Conservation (phyloP, 345 rosid species). For the Lumnitzera littorea region DNA sequence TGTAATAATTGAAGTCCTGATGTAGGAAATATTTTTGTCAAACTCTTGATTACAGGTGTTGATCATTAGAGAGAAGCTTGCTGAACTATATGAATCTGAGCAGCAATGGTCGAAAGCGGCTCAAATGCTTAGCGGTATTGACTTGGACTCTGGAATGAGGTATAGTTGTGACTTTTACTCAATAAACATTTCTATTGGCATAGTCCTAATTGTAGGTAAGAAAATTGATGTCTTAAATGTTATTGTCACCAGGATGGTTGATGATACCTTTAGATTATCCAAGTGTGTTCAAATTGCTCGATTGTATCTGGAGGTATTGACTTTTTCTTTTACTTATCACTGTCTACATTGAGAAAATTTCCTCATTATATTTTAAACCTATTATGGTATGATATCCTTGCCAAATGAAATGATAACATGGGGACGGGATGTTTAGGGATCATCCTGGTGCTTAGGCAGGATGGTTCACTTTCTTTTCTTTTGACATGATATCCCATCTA, state of each 20-base stretch:
- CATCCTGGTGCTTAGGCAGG: no score
- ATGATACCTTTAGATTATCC: conserved; percentile 75
- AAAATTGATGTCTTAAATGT: conserved; percentile 11
- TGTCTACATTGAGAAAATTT: neutral
- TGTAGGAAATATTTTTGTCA: neutral
- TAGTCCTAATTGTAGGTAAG: neutral
- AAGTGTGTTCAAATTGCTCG: conserved; percentile 98
- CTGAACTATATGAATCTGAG: conserved; percentile 82
- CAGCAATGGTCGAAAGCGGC: conserved; percentile 97
- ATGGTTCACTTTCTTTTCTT: no score
- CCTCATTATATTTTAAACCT: no score
- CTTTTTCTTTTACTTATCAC: conserved; percentile 8
- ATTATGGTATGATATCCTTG: no score
- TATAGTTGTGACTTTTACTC: conserved; percentile 19
- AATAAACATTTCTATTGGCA: neutral
- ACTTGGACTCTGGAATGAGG: conserved; percentile 97
- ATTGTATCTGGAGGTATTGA: conserved; percentile 82
- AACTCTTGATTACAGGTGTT: conserved; percentile 40
- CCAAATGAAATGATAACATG: no score
- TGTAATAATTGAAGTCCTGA: neutral
- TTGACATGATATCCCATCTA: no score
- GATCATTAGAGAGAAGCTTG: conserved; percentile 91
- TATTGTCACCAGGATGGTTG: conserved; percentile 55
- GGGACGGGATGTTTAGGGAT: no score
- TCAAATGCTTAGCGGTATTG: conserved; percentile 98